Conservation (phyloP, 1,284 basidiomycete genomes). For the Singerocomus inundabilis region DNA sequence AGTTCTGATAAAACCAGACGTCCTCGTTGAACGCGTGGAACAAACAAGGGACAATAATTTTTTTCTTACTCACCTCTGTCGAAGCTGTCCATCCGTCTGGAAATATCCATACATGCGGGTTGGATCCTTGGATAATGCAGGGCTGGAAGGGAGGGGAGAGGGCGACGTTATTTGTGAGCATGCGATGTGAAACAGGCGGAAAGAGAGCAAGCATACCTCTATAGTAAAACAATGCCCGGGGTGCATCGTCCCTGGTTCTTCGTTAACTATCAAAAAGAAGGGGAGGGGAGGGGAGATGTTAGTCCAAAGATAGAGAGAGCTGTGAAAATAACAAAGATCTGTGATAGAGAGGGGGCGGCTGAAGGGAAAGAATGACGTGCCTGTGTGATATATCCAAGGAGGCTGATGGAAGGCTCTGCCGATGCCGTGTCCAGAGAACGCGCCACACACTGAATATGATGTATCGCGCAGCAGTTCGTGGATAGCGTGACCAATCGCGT, state of each 20-base stretch:
- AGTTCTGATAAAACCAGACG: slow-evolving; percentile 31
- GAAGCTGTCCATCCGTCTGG: slow-evolving; percentile 89
- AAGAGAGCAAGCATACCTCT: slow-evolving; percentile 48
- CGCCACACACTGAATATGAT: slow-evolving; percentile 64
- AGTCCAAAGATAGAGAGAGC: too few species aligned
- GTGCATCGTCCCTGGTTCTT: slow-evolving; percentile 74
- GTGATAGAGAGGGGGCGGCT: too few species aligned
- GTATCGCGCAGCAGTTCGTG: slow-evolving; percentile 48
- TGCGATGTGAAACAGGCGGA: too few species aligned
- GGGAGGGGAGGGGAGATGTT: too few species aligned
- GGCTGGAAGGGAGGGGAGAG: slow-evolving; percentile 46
- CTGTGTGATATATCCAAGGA: slow-evolving; percentile 81
- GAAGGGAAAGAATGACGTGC: slow-evolving; percentile 37
- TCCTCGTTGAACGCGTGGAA: too few species aligned
- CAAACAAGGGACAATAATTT: too few species aligned
- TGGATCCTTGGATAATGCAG: slow-evolving; percentile 69
- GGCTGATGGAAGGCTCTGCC: slow-evolving; percentile 78
- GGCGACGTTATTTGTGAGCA: too few species aligned
- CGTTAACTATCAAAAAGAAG: slow-evolving; percentile 58
- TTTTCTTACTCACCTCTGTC: slow-evolving; percentile 56
- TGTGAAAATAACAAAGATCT: too few species aligned
- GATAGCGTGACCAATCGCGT: slow-evolving; percentile 75
- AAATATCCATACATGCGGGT: slow-evolving; percentile 70
- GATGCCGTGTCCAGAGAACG: slow-evolving; percentile 87
- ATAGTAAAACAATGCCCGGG: slow-evolving; percentile 90